phyloP scores from a whole-genome alignment of 371 early-diverging fungal species.

The Circinella umbellata region DNA sequence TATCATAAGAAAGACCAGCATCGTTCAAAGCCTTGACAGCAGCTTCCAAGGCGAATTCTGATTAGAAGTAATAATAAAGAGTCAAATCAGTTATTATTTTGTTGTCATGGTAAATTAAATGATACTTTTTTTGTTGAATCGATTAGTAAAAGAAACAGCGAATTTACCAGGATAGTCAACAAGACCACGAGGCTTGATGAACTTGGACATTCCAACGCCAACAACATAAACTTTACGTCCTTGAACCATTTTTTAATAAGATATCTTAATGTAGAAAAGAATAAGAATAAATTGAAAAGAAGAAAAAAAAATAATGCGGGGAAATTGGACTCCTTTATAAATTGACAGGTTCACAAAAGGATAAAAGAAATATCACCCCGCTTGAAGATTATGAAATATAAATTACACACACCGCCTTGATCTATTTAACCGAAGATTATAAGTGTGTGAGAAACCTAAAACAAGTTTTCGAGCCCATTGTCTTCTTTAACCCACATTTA shows the following conservation, averaged over 20 bases:
- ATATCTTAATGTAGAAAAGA: background rate
- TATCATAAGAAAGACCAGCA: constrained; percentile 69
- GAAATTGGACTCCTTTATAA: background rate
- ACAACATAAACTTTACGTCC: constrained; percentile 48
- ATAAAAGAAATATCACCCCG: background rate
- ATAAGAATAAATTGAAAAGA: background rate
- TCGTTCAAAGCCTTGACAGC: constrained; percentile 79
- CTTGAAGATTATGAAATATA: background rate
- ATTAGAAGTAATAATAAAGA: too few species aligned
- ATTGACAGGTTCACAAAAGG: background rate
- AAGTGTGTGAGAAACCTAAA: background rate
- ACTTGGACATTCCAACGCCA: constrained; percentile 76
- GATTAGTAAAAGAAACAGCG: too few species aligned
- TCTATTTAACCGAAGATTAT: constrained; percentile 10
- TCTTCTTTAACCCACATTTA: too few species aligned
- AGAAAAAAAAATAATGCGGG: background rate
- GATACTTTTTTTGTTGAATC: too few species aligned
- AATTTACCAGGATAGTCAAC: constrained; percentile 62
- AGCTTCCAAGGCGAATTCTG: constrained; percentile 77
- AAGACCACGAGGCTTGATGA: constrained; percentile 65
- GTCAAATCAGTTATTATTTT: too few species aligned
- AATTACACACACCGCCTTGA: constrained; percentile 2
- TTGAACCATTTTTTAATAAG: background rate
- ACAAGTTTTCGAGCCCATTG: background rate
- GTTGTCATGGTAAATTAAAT: background rate